phyloP scores from a whole-genome alignment of 192 early-diverging fungal genomes.

The Umbelopsis isabellina region DNA sequence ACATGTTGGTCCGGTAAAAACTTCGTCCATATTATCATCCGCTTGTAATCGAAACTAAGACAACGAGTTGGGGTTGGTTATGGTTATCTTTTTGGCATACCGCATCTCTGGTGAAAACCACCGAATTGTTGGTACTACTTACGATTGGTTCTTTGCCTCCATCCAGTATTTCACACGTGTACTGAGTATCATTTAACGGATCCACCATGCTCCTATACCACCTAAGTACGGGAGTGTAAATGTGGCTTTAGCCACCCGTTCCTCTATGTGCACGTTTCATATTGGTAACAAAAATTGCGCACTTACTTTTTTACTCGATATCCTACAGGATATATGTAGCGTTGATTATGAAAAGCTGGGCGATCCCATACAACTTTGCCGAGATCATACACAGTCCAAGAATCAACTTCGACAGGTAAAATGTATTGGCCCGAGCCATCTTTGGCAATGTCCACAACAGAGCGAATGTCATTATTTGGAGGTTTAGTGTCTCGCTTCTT shows the following conservation, averaged over 20 bases:
- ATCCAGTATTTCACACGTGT: constrained; percentile 80
- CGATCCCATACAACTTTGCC: constrained; percentile 79
- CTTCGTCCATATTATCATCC: constrained; percentile 74
- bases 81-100: background rate
- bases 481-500: constrained; percentile 45
- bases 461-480: constrained; percentile 40
- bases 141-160: constrained; percentile 72
- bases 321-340: constrained; percentile 93
- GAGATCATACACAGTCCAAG: constrained; percentile 70
- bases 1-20: constrained; percentile 72
- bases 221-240: constrained; percentile 29
- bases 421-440: constrained; percentile 71
- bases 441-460: constrained; percentile 43
- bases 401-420: constrained; percentile 79
- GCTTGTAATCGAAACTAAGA: constrained; percentile 81
- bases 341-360: constrained; percentile 81
- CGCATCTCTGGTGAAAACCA: background rate
- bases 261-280: background rate
- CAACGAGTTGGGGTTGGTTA: background rate
- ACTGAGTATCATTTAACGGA: constrained; percentile 54
- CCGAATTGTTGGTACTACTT: constrained; percentile 21
- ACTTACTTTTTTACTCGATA: constrained; percentile 67
- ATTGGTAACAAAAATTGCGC: background rate
- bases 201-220: constrained; percentile 64
- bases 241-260: background rate